Base-by-base conservation (phyloP, 345 rosid genomes). In the Microthlaspi erraticum region DNA sequence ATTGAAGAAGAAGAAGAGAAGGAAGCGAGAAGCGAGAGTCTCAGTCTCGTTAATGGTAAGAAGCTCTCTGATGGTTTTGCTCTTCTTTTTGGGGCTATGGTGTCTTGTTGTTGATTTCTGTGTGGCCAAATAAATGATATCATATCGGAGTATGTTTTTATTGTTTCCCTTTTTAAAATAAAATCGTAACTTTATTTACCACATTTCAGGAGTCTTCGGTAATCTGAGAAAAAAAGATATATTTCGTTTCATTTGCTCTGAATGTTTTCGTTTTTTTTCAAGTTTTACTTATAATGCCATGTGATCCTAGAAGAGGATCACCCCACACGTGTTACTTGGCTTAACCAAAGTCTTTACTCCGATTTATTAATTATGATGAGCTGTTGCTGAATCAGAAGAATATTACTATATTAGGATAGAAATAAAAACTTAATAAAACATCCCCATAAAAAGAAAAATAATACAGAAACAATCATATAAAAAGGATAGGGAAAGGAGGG, bases 291-390 rank as follows among this genome's bases (percentile, higher is more conserved):
- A 8, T 3, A 16, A 5, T 18, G 3, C 8, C 11, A 31, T 53
- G 58, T 53, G 6, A 31, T 31, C 45, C 36, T 17, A 45, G 33
- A 38, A 46, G 33, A 38, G 39, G 11, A 23, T 23, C 41, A 34
- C 14, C 42, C 23, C 42, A 50, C 71, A 64, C 77, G 7, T 64
- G 77, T 73, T 54, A 46, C n/a, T 49, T 31, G 5, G 36, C 54
- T 33, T 45, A 57, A 46, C 31, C 52, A 31, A 32, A 26, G 5
- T 18, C 11, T 48, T 48, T 57, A 26, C 3, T 18, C 12, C 29
- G 3, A 17, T 6, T 62, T 7, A 49, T 19, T 43, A 2, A 26
- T 26, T 26, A 26, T 26, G 29, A 51, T 38, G 29, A 66, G 71
- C 61, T 41, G 71, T 66, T 41, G 41, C 4, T 26, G 29, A 26